Evolutionary conservation across 2,329 filamentous ascomycete genomes (phyloP), one percentile per base, ranked within the genome.

Genomic region (Exophiala phaeomuriformis): DNA sequence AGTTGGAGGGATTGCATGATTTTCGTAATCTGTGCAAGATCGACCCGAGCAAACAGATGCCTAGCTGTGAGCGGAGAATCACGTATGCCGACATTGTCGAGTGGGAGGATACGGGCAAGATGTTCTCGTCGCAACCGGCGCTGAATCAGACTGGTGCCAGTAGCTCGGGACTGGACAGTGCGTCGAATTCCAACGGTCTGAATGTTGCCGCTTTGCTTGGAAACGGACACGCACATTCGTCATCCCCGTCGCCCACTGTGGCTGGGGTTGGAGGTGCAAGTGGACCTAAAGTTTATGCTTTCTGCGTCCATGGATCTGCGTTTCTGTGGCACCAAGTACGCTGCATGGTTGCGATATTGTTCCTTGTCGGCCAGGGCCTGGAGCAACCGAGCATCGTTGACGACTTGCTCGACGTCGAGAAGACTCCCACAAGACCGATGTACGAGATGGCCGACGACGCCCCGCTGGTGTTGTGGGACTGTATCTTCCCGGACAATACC

Each of bases 261-360:
- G 19, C 19, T 19, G 19, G 19, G 33, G 33, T 36, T 7, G 7
- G 7, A 7, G 7, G 7, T n/a, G n/a, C 33, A 36, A 31, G n/a
- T n/a, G 65, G 64, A 4, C 72, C 75, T 2, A 87, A 88, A 65
- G 79, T 96, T 9, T 97, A 94, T 72, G 84, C 85, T 57, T 94
- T 98, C 70, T 84, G 85, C 53, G 83, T 98, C 39, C 83, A 90
- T 62, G 93, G 93, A 19, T 90, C 86, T 5, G 93, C 90, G 1
- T 98, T 98, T 70, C 73, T 98, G 44, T 98, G 93, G 93, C 93
- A 98, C 72, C 93, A 98, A 72, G 94, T 98, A 62, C 84, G 93
- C 28, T 88, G 91, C 73, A 90, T 98, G 81, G 84, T 94, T n/a
- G 82, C 85, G 10, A 76, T 97, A 4, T 75, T 98, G n/a, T 97